phyloP scores from a whole-genome alignment of 2,329 filamentous ascomycete genomes.

The Penicillium sp. region DNA sequence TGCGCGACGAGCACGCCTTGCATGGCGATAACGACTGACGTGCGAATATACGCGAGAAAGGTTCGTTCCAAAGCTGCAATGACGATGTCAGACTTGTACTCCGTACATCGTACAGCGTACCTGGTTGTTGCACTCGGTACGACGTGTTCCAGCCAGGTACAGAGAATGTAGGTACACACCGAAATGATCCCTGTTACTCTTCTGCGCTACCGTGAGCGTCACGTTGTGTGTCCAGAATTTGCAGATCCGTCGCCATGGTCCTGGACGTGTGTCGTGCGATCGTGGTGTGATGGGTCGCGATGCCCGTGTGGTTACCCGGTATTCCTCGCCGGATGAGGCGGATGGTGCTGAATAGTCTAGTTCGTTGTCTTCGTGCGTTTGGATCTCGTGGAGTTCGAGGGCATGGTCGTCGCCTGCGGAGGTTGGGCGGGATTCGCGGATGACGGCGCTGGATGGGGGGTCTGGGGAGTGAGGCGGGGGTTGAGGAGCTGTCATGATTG shows the following conservation, averaged over 20 bases:
- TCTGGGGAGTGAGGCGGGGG: background rate
- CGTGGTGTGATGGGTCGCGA: constrained; percentile 21
- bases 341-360: constrained; percentile 24
- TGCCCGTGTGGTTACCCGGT: constrained; percentile 19
- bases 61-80: constrained; percentile 63
- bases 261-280: constrained; percentile 31
- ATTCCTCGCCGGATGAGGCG: constrained; percentile 32
- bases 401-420: constrained; percentile 8
- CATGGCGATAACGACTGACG: constrained; percentile 63
- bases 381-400: constrained; percentile 29
- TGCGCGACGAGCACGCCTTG: constrained; percentile 61
- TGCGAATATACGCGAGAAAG: constrained; percentile 67
- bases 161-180: constrained; percentile 23
- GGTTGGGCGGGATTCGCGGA: constrained; percentile 10
- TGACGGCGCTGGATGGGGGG: constrained; percentile 5
- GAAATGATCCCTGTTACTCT: constrained; percentile 40
- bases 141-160: background rate
- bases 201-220: constrained; percentile 35
- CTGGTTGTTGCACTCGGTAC: too few relatives aligned
- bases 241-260: constrained; percentile 59
- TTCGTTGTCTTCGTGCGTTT: constrained; percentile 26
- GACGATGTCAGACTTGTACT: constrained; percentile 1
- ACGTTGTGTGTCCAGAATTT: constrained; percentile 71
- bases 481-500: constrained; percentile 8
- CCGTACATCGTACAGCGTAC: too few relatives aligned